Base-by-base conservation (phyloP, 2,329 filamentous ascomycete species). In the Didymella segeticola region DNA sequence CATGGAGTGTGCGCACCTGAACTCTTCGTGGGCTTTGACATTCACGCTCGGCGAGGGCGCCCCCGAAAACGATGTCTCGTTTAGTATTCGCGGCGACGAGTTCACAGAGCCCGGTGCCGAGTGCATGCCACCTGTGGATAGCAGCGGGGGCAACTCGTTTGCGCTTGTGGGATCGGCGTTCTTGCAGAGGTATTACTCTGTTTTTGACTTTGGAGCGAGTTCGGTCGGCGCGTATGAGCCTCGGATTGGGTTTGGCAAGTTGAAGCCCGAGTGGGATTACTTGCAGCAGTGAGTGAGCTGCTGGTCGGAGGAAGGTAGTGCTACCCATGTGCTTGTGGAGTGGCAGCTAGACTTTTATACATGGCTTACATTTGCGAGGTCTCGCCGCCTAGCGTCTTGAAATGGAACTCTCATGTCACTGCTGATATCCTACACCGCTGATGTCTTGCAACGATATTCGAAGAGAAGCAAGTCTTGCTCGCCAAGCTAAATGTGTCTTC, bases 201-300 rank as follows among this genome's bases (percentile, higher is more conserved):
- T 64, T 7, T 59, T 37, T 9, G 62, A 63, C 20, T 64, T 63
- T 41, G 61, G 62, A 1, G 55, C 47, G 3, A 29, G 46, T 9
- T 53, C 54, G 43, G 58, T 62, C 5, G 54, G 46, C 3, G 41
- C 58, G 0, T 64, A 64, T 11, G 30, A 46, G 46, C 62, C 62
- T 4, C 47, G 27, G 15, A 43, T 63, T 17, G 62, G 61, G 1
- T 65, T 65, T 37, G 62, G 61, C 14, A 50, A 38, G 41, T 33
- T 65, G 45, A 65, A 65, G 55, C 58, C 54, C 39, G 53, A 63
- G 55, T 63, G 55, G 14, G 61, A 62, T 37, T 65, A 47, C 11
- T 5, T 48, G 20, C 36, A 29, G 11, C 41, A 54, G 27, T 48
- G 20, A 43, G 27, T 10, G n/a, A n/a, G n/a, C n/a, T n/a, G n/a